Base-by-base conservation (phyloP, 768 basidiomycete species). In the Naganishia vishniacii region DNA sequence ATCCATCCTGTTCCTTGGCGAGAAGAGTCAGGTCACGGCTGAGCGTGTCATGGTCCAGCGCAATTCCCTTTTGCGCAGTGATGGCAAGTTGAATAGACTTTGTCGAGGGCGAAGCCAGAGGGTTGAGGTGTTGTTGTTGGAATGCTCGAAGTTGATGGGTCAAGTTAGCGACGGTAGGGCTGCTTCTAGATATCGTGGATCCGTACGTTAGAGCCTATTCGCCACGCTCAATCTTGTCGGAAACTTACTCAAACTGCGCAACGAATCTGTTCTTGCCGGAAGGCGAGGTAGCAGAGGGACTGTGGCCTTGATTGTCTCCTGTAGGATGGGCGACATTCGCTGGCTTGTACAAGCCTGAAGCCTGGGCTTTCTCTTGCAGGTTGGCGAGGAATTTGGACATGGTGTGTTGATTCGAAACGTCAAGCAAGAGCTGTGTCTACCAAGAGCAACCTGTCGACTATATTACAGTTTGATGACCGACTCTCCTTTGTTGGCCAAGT, bases 21-120 rank as follows among this genome's bases (percentile, higher is more conserved):
- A 66, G 41, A 29, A 62, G 41, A 7, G 45, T 32, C 37, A 60
- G 37, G 41, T 66, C 65, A 15, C 65, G 42, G 29, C 59, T 61
- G 44, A 66, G 48, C 2, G 59, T 61, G 25, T 66, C 65, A 26
- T 66, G 59, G 28, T 66, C 65, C 20, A 66, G 46, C 5, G 65
- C 65, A 12, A 66, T 60, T 5, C 65, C 65, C 60, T 66, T 66
- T n/a, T 62, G 59, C 8, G 65, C 59, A 12, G 65, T 66, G 44
- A 66, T 66, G 23, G 59, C 60, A 12, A 61, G 51, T 26, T 66
- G 65, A 15, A 66, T 20, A 6, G 47, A 60, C 41, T 62, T 66
- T 32, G 61, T 40, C 18, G 49, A 49, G 12, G 48, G 48, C 2
- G 44, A 41, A 5, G 59, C 48, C 23, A 41, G 28, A 18, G 56